Base-by-base conservation (phyloP, 257 asterid genomes). In the Solanum neorickii region DNA sequence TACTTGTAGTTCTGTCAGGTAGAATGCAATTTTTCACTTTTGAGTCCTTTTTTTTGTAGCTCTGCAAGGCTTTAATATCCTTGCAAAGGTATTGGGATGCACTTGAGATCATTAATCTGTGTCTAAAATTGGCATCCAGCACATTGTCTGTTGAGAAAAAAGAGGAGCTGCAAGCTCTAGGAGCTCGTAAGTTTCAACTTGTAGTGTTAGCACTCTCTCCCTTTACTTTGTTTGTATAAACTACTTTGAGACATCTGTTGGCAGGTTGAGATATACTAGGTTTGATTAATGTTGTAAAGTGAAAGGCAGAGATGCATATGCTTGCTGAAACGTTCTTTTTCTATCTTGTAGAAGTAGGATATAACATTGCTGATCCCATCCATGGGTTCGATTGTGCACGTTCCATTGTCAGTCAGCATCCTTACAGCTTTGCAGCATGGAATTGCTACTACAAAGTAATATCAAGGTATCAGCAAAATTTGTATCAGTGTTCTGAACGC, bases 401-500 rank as follows among this genome's bases (percentile, higher is more conserved):
- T 33, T 88, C 89, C 89, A 87, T 96, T 90, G 94, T 94, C 77
- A 84, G 84, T 87, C 93, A 91, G 78, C 94, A 89, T 89, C 99
- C 99, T 84, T 88, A 90, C 88, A 95, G 97, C 95, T 90, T 92
- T 87, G 89, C 98, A 89, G 98, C 98, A 56, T 96, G 99, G 99
- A 96, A 92, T 88, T 95, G 93, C 94, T 96, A 92, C 92, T 96
- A 95, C 87, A 95, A 91, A 93, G 96, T 93, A 85, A 91, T 95
- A 82, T 86, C 94, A 65, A 95, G 95, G 98, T 94, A 77, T 44
- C 62, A 83, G 60, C 84, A 78, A 9, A 46, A 46, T 9, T 78
- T 77, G 12, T 78, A 27, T 78, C 66, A 44, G 33, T 86, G 20
- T 60, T 72, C 35, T 21, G 78, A 59, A 70, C 72, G 23, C 83